phyloP scores from a whole-genome alignment of 176 grass and related monocot genomes.

The Avena insularis region DNA sequence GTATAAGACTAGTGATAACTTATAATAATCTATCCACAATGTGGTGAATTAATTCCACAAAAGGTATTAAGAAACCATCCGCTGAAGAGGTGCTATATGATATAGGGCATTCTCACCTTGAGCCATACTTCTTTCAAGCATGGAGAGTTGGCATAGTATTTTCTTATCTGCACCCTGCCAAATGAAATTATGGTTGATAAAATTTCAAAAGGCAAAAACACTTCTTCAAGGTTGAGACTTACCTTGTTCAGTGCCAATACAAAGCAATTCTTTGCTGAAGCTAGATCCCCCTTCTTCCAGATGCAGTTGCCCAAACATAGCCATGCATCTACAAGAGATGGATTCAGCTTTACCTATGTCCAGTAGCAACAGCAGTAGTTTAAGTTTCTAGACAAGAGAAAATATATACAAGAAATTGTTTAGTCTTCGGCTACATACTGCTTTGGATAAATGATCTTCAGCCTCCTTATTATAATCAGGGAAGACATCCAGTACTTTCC shows the following conservation, averaged over 20 bases:
- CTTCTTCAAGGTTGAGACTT: slow-evolving; percentile 48
- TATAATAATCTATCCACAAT: not conserved
- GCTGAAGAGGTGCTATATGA: not conserved
- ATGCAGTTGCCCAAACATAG: slow-evolving; percentile 95
- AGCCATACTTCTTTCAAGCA: slow-evolving; percentile 98
- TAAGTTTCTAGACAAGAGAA: slow-evolving; percentile 24
- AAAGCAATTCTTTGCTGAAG: slow-evolving; percentile 86
- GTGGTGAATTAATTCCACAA: not conserved
- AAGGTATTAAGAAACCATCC: slow-evolving; percentile 19
- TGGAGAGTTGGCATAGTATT: slow-evolving; percentile 73
- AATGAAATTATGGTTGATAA: slow-evolving; percentile 37
- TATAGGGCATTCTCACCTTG: slow-evolving; percentile 64
- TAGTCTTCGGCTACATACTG: slow-evolving; percentile 64
- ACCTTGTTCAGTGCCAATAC: slow-evolving; percentile 82
- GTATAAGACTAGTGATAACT: not conserved
- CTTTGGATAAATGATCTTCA: slow-evolving; percentile 99
- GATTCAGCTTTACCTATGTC: slow-evolving; percentile 94
- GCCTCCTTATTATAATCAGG: slow-evolving; percentile 93
- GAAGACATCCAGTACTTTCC: slow-evolving; percentile 87
- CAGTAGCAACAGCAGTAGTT: slow-evolving; percentile 45
- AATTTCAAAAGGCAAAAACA: slow-evolving; percentile 27
- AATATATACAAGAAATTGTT: slow-evolving; percentile 34
- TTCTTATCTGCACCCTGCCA: slow-evolving; percentile 90
- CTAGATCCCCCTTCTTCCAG: slow-evolving; percentile 98
- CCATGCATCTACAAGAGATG: slow-evolving; percentile 95